phyloP scores from a whole-genome alignment of 768 basidiomycete genomes.

The Strobilomyces echinocephalus region DNA sequence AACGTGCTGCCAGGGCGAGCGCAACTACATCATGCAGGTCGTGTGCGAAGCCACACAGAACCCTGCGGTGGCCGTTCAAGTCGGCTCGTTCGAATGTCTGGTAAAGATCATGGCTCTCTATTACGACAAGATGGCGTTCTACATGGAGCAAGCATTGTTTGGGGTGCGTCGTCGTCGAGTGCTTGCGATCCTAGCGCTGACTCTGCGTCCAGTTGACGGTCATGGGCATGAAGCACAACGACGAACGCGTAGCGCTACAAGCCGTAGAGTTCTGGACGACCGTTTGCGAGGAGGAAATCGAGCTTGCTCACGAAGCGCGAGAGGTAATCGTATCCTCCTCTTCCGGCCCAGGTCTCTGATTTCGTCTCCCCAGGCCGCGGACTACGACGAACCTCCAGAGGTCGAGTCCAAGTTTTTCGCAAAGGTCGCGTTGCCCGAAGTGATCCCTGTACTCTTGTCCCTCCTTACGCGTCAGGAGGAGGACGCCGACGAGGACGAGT shows the following conservation, averaged over 20 bases:
- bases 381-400: slow-evolving; percentile 84
- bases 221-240: slow-evolving; percentile 92
- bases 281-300: slow-evolving; percentile 96
- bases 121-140: slow-evolving; percentile 98
- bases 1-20: slow-evolving; percentile 67
- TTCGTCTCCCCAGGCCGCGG: slow-evolving; percentile 57
- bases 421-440: slow-evolving; percentile 90
- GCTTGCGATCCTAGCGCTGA: slow-evolving; percentile 10
- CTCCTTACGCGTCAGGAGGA: slow-evolving; percentile 92
- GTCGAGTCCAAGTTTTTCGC: slow-evolving; percentile 88
- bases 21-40: slow-evolving; percentile 99
- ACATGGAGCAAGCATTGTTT: slow-evolving; percentile 98
- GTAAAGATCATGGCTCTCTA: slow-evolving; percentile 97
- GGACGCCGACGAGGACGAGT: slow-evolving; percentile 96
- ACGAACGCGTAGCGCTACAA: slow-evolving; percentile 90
- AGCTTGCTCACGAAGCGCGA: slow-evolving; percentile 84
- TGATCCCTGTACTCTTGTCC: slow-evolving; percentile 84
- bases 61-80: slow-evolving; percentile 71
- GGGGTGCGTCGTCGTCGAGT: slow-evolving; percentile 56
- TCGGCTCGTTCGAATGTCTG: slow-evolving; percentile 93
- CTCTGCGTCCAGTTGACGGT: slow-evolving; percentile 70
- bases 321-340: slow-evolving; percentile 51
- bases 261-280: slow-evolving; percentile 99
- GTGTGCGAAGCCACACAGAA: slow-evolving; percentile 98
- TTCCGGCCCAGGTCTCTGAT: slow-evolving; percentile 2